Percentiles rank a stretch among this genome's conserved stretches.
Conservation (phyloP, 805 yeast genomes). For the Kurtzmaniella fragi region DNA sequence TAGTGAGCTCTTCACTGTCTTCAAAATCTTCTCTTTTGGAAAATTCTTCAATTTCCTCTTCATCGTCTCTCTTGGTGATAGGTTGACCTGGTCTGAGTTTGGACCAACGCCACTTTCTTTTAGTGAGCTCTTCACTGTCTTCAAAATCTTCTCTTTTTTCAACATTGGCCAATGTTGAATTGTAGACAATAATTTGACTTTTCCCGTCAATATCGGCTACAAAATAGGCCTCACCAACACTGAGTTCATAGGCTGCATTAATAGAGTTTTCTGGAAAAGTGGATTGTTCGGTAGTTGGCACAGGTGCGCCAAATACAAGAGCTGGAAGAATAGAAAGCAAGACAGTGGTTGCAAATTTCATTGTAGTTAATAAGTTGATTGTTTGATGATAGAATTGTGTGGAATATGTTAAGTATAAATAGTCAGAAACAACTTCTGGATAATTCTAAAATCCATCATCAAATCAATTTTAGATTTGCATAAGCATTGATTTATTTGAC, state of each 20-base stretch:
- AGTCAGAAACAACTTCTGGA: too few species aligned
- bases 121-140: background rate
- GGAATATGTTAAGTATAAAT: background rate
- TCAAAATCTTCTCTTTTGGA: background rate
- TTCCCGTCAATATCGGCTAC: background rate
- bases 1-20: background rate
- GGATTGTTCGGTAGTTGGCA: background rate
- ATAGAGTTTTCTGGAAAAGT: background rate
- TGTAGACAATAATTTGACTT: background rate
- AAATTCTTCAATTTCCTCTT: background rate
- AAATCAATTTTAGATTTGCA: too few species aligned
- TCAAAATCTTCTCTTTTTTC: background rate
- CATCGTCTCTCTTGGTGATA: constrained; percentile 3
- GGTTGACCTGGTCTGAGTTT: background rate
- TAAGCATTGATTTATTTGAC: too few species aligned
- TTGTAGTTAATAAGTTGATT: background rate
- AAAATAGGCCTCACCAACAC: background rate
- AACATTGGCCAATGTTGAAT: constrained; percentile 1
- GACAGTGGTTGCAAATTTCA: background rate
- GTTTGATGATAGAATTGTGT: background rate
- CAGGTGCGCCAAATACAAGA: constrained; percentile 1
- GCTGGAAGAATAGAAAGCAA: background rate
- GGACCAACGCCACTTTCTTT: constrained; percentile 1
- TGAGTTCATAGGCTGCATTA: background rate
- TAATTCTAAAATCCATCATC: too few species aligned